A percentile compares a stretch with the other conserved stretches of the same genome.
These are phyloP conservation scores for Cytospora mali DNA, from an alignment of 2,329 filamentous ascomycete genomes.

Conservation along the genomic window DNA sequence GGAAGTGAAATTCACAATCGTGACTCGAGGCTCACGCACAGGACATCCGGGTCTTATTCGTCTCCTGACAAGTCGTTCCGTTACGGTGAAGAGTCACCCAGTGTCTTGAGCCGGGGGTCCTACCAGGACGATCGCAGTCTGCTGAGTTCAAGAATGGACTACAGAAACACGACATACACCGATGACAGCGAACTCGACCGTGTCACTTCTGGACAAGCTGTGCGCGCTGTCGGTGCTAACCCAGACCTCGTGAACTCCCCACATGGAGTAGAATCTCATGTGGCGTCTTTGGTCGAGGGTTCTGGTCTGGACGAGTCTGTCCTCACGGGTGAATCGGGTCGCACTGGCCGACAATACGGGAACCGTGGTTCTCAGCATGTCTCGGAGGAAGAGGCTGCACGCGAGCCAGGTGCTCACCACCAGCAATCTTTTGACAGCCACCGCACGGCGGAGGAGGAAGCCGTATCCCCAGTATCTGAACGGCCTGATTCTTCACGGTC, in stretches of 20 bases:
- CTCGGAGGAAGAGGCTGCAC: constrained; percentile 39
- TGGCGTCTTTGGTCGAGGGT: constrained; percentile 82
- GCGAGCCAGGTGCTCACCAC: constrained; percentile 35
- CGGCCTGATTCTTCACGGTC: constrained; percentile 50
- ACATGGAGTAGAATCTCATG: constrained; percentile 79
- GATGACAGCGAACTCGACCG: constrained; percentile 61
- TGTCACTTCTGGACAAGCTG: constrained; percentile 66
- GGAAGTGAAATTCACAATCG: constrained; percentile 61
- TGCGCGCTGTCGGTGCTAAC: constrained; percentile 72
- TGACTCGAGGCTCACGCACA: constrained; percentile 57
- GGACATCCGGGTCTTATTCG: constrained; percentile 58
- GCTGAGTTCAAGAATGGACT: constrained; percentile 58
- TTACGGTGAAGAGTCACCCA: constrained; percentile 49
- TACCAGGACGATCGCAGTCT: constrained; percentile 63
- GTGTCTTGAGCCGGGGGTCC: constrained; percentile 51
- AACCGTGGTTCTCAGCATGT: constrained; percentile 43
- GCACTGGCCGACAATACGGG: constrained; percentile 52
- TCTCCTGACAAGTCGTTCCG: constrained; percentile 62
- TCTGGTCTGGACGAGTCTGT: constrained; percentile 70
- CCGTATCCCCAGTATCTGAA: constrained; percentile 43
- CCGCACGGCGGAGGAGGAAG: constrained; percentile 43
- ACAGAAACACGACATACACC: constrained; percentile 53
- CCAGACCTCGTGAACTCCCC: constrained; percentile 75
- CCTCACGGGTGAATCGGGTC: constrained; percentile 62
- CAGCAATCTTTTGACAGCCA: constrained; percentile 47